Percentiles rank a stretch among this genome's conserved stretches.
These are phyloP conservation scores for Solanum medicagineum DNA, from an alignment of 257 asterid species.

Conservation along the genomic window DNA sequence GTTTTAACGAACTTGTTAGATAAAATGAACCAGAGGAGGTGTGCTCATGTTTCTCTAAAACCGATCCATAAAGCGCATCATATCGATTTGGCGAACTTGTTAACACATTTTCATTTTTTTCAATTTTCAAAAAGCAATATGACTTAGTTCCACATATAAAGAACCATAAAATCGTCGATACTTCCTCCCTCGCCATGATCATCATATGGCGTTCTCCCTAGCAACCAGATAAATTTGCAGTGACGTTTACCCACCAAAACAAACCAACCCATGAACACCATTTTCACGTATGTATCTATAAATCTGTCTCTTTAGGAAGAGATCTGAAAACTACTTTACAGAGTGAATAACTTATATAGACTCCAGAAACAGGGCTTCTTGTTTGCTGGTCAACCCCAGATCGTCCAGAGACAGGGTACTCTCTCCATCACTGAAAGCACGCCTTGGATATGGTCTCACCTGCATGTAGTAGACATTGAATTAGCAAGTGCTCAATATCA, in stretches of 20 bases:
- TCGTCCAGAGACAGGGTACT: slow-evolving; percentile 44
- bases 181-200: not conserved
- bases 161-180: not conserved
- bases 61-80: not conserved
- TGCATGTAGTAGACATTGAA: slow-evolving; percentile 7
- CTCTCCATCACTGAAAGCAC: slow-evolving; percentile 70
- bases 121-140: not conserved
- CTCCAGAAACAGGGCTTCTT: slow-evolving; percentile 93
- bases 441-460: slow-evolving; percentile 94
- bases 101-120: not conserved
- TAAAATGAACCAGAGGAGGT: not conserved
- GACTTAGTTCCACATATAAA: not conserved
- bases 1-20: no score
- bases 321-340: slow-evolving; percentile 5
- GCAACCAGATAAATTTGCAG: not conserved
- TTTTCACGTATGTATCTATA: not conserved
- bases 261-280: not conserved
- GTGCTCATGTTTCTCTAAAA: not conserved
- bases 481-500: not conserved
- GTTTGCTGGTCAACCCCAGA: slow-evolving; percentile 88
- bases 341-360: slow-evolving; percentile 25
- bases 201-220: not conserved
- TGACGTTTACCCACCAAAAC: not conserved
- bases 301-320: not conserved
- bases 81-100: not conserved